Evolutionary conservation across 805 yeast species (phyloP).

Genomic region (Kazachstania viticola): DNA sequence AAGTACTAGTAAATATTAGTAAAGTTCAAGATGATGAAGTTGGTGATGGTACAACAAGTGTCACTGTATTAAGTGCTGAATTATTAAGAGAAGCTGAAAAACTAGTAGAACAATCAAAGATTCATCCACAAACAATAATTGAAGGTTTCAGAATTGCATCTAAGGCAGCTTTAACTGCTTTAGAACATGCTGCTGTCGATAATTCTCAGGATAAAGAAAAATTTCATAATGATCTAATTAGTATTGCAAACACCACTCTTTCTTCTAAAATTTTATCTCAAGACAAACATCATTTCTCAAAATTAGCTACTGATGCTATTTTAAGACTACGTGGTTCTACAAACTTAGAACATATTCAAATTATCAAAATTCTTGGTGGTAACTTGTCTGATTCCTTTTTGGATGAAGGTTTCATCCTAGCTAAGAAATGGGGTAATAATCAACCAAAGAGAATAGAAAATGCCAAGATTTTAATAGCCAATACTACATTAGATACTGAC

Average conservation of each 20-base stretch:
- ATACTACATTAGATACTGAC: slow-evolving; percentile 94
- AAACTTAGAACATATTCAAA: slow-evolving; percentile 83
- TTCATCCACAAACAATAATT: slow-evolving; percentile 95
- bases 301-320: slow-evolving; percentile 89
- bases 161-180: slow-evolving; percentile 71
- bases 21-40: slow-evolving; percentile 97
- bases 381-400: slow-evolving; percentile 81
- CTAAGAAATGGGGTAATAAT: slow-evolving; percentile 85
- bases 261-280: slow-evolving; percentile 92
- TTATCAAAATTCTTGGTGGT: slow-evolving; percentile 90
- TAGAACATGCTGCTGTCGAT: slow-evolving; percentile 68
- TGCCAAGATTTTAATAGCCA: slow-evolving; percentile 83
- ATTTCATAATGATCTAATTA: slow-evolving; percentile 66
- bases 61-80: slow-evolving; percentile 84
- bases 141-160: slow-evolving; percentile 91
- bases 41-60: slow-evolving; percentile 97
- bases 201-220: slow-evolving; percentile 43
- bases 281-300: slow-evolving; percentile 81
- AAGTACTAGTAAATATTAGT: slow-evolving; percentile 85
- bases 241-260: slow-evolving; percentile 86
- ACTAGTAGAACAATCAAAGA: slow-evolving; percentile 70
- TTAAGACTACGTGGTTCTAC: slow-evolving; percentile 79
- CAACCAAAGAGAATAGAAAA: slow-evolving; percentile 80
- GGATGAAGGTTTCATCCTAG: slow-evolving; percentile 91
- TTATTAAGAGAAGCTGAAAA: slow-evolving; percentile 89